phyloP scores from a whole-genome alignment of 2,329 filamentous ascomycete genomes.

The Fusarium aywerte region DNA sequence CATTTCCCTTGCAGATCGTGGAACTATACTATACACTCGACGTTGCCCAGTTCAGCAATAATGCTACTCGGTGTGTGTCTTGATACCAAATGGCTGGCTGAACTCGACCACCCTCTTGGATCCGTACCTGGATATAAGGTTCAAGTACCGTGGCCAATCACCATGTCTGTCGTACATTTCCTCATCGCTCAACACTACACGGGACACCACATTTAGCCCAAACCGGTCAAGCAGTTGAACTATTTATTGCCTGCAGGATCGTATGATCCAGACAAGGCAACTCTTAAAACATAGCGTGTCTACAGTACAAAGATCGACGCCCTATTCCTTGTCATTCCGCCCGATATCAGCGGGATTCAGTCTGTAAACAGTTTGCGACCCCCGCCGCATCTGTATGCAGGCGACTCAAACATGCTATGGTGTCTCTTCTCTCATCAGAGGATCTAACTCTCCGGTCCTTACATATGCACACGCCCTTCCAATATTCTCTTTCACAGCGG shows the following conservation, averaged over 20 bases:
- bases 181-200: not conserved
- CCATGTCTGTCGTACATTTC: not conserved
- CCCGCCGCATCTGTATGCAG: not conserved
- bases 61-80: no score
- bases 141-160: constrained; percentile 5
- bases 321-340: not conserved
- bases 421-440: not conserved
- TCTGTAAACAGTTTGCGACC: not conserved
- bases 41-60: no score
- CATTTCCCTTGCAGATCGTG: not conserved
- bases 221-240: not conserved
- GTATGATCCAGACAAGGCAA: not conserved
- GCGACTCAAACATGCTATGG: not conserved
- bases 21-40: not conserved
- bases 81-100: not conserved
- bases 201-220: not conserved
- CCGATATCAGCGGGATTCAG: not conserved
- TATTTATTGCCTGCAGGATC: not conserved
- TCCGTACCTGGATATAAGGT: not conserved
- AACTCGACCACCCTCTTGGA: not conserved
- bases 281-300: not conserved
- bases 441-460: not conserved
- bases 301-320: not conserved
- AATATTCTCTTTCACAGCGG: not conserved
- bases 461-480: not conserved